phyloP scores from a whole-genome alignment of 495 filamentous ascomycete genomes.

The Hypoxylon fragiforme region DNA sequence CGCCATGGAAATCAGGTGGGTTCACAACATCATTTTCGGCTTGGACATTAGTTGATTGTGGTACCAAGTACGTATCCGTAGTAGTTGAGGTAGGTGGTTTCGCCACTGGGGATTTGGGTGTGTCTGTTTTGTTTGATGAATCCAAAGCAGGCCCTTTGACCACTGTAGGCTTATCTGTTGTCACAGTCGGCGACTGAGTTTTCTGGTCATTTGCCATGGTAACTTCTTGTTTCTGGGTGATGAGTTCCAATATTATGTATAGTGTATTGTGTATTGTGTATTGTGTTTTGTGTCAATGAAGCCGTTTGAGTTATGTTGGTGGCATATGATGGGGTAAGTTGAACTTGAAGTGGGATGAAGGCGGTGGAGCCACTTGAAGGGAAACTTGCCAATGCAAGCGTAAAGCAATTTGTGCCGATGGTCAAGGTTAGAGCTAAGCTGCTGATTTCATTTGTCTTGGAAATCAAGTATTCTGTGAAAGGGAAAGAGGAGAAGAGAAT shows the following conservation, averaged over 20 bases:
- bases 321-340: constrained; percentile 9
- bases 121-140: constrained; percentile 2
- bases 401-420: too few species aligned
- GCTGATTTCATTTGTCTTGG: too few species aligned
- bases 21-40: constrained; percentile 17
- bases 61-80: constrained; percentile 1
- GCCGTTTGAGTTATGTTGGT: not conserved
- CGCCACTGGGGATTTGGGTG: too few species aligned
- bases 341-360: not conserved
- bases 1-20: constrained; percentile 49
- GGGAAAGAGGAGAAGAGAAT: too few species aligned
- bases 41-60: constrained; percentile 1
- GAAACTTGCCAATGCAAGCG: constrained; percentile 1
- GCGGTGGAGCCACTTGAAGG: not conserved
- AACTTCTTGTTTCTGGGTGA: not conserved
- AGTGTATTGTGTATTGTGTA: constrained; percentile 6
- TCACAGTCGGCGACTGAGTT: not conserved
- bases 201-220: constrained; percentile 14
- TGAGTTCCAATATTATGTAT: constrained; percentile 11
- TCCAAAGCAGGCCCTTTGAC: constrained; percentile 2
- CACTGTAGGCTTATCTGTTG: not conserved
- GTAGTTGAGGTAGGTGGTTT: constrained; percentile 1
- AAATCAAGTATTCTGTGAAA: too few species aligned
- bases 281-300: too few species aligned
- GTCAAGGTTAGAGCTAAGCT: too few species aligned